Base-by-base conservation (phyloP, 2,329 filamentous ascomycete genomes). In the Xylariaceae sp. region DNA sequence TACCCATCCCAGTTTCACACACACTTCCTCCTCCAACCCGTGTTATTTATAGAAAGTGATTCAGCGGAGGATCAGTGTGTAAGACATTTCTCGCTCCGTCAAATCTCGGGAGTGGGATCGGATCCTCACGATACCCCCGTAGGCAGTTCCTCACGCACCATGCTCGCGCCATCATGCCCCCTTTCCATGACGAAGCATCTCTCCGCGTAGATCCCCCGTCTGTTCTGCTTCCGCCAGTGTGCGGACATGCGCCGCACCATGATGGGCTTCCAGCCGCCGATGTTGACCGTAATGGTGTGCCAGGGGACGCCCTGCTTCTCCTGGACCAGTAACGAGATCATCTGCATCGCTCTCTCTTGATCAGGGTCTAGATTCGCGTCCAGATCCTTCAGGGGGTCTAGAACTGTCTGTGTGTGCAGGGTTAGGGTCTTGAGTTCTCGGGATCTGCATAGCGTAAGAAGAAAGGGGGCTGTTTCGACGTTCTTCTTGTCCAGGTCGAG, bases 211-310 rank as follows among this genome's bases (percentile, higher is more conserved):
- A 79, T 66, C 1, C 78, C 78, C 44, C 70, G 67, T 48, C 70
- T 67, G 45, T 80, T 78, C 48, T 71, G 70, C 49, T 67, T 64
- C 60, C 72, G 72, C 78, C 78, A 80, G 8, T 70, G 69, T 48
- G 70, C 68, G 53, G 76, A 70, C 50, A 78, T 65, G 17, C 78
- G 71, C 15, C 78, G 72, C 6, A 79, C 72, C 76, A 79, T 76
- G 48, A 76, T 71, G 9, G 71, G 73, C 50, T 73, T 73, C 78
- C 78, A 80, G 6, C 77, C 78, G 4, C 78, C 79, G 1, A 80
- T 74, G 37, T 79, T 80, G 58, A 81, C 70, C n/a, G 73, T 75
- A 55, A 80, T 72, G 35, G 67, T 67, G 53, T 68, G 73, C 77
- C 76, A 80, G 1, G 70, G 65, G 1, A 65, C 52, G 4, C 57